A percentile compares a stretch with the other conserved stretches of the same genome.
Evolutionary conservation across 116 monocot species (phyloP).

Genomic region (Cymodocea nodosa): DNA sequence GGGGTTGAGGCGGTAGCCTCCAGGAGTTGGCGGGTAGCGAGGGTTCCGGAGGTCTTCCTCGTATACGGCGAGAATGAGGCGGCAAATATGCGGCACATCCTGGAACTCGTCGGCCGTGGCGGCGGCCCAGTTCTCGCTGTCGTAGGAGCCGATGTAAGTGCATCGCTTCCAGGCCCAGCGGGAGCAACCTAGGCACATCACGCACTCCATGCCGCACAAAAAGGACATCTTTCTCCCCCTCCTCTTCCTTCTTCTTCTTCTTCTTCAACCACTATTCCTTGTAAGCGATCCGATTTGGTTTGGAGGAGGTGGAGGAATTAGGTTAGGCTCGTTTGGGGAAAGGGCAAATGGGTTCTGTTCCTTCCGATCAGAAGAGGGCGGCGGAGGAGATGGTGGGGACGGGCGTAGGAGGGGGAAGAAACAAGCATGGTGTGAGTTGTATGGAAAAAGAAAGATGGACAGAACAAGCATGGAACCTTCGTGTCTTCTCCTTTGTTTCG

Average conservation of each 20-base stretch:
- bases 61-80: conserved; percentile 75
- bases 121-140: conserved; percentile 74
- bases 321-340: not conserved
- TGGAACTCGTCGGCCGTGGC: conserved; percentile 52
- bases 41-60: conserved; percentile 52
- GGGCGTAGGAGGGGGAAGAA: too few species aligned
- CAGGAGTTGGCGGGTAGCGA: conserved; percentile 31
- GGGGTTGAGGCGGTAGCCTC: conserved; percentile 45
- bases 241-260: too few species aligned
- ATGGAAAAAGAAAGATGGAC: too few species aligned
- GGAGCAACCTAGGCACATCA: conserved; percentile 77
- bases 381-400: not conserved
- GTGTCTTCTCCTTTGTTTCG: too few species aligned
- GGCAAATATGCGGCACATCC: conserved; percentile 66
- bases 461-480: too few species aligned
- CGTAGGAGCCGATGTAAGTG: conserved; percentile 88
- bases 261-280: too few species aligned
- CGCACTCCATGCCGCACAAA: conserved; percentile 55
- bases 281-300: not conserved
- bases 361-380: not conserved
- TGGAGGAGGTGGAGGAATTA: not conserved
- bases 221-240: not conserved
- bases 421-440: too few species aligned
- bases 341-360: not conserved
- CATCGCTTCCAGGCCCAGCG: conserved; percentile 95